These are phyloP conservation scores for Thelephora terrestris DNA, from an alignment of 1,284 basidiomycete species.

Conservation along the genomic window DNA sequence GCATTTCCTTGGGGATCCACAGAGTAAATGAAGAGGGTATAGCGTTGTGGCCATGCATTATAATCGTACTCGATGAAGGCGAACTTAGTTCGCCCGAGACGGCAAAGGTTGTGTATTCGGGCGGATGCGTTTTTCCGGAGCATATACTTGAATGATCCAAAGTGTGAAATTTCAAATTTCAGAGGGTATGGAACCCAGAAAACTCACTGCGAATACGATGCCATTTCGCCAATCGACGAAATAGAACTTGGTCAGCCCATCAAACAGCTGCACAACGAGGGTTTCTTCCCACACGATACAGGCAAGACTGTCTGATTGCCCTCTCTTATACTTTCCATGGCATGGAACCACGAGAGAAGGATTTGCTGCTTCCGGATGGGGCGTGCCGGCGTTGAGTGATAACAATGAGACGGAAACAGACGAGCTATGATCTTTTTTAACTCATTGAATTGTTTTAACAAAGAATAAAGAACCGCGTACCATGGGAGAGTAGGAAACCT, in stretches of 20 bases:
- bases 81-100: no score
- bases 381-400: background rate
- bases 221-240: background rate
- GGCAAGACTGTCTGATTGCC: background rate
- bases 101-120: no score
- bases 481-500: background rate
- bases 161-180: no score
- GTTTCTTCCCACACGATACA: background rate
- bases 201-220: background rate
- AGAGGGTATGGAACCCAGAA: background rate
- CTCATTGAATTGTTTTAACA: background rate
- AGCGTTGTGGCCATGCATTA: background rate
- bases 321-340: background rate
- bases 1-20: background rate
- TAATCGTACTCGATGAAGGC: background rate
- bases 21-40: background rate
- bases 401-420: background rate
- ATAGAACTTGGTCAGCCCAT: background rate
- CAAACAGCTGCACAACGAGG: background rate
- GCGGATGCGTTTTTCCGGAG: no score
- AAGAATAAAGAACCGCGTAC: background rate
- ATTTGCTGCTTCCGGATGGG: background rate
- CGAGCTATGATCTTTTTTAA: background rate
- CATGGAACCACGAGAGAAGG: background rate
- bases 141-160: no score